phyloP scores from a whole-genome alignment of 331 rosid genomes.

The Malus hybrid region DNA sequence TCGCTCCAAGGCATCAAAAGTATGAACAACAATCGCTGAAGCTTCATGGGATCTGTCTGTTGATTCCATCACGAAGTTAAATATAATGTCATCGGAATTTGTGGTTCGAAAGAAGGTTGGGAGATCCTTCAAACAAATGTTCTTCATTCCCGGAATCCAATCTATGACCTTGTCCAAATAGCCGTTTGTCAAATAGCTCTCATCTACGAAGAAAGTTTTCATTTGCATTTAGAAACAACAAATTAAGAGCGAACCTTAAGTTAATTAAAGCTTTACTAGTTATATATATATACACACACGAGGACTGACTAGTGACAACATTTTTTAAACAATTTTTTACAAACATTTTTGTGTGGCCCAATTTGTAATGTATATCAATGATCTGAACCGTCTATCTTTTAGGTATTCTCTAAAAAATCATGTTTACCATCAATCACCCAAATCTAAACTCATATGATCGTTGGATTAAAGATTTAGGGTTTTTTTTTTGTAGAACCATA shows the following conservation, averaged over 20 bases:
- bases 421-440: too few relatives aligned
- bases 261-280: too few relatives aligned
- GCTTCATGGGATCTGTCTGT: not conserved
- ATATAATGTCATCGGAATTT: not conserved
- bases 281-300: too few relatives aligned
- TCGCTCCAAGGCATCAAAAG: constrained; percentile 7
- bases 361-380: rapidly evolving
- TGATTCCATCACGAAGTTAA: not conserved
- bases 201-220: not conserved
- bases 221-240: not conserved
- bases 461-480: too few relatives aligned
- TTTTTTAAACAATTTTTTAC: too few relatives aligned
- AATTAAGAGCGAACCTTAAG: too few relatives aligned
- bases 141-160: constrained; percentile 6
- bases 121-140: not conserved
- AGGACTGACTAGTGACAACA: too few relatives aligned
- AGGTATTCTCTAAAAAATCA: rapidly evolving
- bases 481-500: too few relatives aligned
- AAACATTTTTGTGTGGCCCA: too few relatives aligned
- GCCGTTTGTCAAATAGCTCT: constrained; percentile 4
- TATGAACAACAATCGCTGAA: not conserved
- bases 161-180: not conserved
- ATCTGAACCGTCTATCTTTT: too few relatives aligned
- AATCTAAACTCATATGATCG: too few relatives aligned
- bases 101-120: not conserved